phyloP scores from a whole-genome alignment of 2,329 filamentous ascomycete species.

The Aspergillus ustus region DNA sequence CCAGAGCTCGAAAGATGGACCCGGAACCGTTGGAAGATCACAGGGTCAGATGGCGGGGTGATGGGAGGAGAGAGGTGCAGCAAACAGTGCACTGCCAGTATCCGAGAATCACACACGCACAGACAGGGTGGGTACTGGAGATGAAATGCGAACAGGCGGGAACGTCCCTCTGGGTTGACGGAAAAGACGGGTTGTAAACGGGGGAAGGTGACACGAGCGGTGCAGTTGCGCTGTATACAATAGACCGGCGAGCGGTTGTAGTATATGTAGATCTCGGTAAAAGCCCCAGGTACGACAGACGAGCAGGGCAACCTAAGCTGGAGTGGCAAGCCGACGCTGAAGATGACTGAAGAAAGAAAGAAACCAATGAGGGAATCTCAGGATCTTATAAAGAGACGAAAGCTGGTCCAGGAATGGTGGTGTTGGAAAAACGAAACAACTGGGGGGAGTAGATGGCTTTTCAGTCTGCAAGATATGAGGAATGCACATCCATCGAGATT shows the following conservation, averaged over 20 bases:
- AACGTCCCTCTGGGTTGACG: constrained; percentile 12
- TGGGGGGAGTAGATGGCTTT: constrained; percentile 17
- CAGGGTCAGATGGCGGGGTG: constrained; percentile 11
- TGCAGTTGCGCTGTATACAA: not conserved
- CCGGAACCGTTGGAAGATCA: constrained; percentile 1
- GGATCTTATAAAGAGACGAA: constrained; percentile 21
- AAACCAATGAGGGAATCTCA: constrained; percentile 19
- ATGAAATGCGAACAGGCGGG: constrained; percentile 8
- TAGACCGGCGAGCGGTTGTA: not conserved
- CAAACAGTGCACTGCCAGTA: constrained; percentile 19
- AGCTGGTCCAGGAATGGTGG: not conserved
- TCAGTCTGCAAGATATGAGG: constrained; percentile 18
- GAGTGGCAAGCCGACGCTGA: constrained; percentile 9
- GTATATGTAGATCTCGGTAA: not conserved
- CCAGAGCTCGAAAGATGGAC: constrained; percentile 11
- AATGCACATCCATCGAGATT: constrained; percentile 23
- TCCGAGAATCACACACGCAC: constrained; percentile 18
- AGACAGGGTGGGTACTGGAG: constrained; percentile 3
- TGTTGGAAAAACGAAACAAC: not conserved
- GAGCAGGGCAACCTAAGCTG: not conserved
- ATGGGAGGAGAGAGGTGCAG: constrained; percentile 13
- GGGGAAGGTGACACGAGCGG: constrained; percentile 24
- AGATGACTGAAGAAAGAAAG: constrained; percentile 5
- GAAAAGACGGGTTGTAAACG: constrained; percentile 13
- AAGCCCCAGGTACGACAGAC: not conserved